phyloP scores from a whole-genome alignment of 1,284 basidiomycete species.

The Rhodofomes roseus region DNA sequence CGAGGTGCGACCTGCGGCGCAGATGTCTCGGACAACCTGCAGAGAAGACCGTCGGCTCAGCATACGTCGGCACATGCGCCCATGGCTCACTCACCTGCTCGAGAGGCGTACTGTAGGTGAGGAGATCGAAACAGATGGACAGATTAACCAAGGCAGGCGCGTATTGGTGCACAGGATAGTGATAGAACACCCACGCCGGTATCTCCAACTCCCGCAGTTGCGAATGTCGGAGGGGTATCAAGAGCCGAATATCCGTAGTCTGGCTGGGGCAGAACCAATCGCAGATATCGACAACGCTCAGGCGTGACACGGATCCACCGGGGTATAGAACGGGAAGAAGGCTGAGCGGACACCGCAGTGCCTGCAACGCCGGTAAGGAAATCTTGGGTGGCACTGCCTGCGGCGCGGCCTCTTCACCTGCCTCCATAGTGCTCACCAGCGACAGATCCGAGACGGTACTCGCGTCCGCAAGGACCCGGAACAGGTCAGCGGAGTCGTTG shows the following conservation, averaged over 20 bases:
- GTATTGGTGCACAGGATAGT: background rate
- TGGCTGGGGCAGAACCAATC: slow-evolving; percentile 8
- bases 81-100: background rate
- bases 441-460: slow-evolving; percentile 7
- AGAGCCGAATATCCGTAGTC: background rate
- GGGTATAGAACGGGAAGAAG: slow-evolving; percentile 3
- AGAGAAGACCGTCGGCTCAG: background rate
- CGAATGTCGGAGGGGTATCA: background rate
- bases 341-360: slow-evolving; percentile 6
- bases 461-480: slow-evolving; percentile 5
- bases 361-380: slow-evolving; percentile 7
- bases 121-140: slow-evolving; percentile 4
- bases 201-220: slow-evolving; percentile 7
- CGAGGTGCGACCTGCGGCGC: background rate
- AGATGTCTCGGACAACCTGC: slow-evolving; percentile 5
- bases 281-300: slow-evolving; percentile 6
- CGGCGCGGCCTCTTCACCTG: background rate
- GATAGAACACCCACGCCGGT: slow-evolving; percentile 2
- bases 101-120: slow-evolving; percentile 1
- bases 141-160: slow-evolving; percentile 2
- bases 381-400: background rate
- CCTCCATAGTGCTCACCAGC: background rate
- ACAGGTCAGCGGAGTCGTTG: background rate
- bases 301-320: background rate
- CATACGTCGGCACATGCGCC: background rate